A percentile compares a stretch with the other conserved stretches of the same genome.
Evolutionary conservation across 2,329 filamentous ascomycete genomes (phyloP).

Genomic region (Daldinia sp.): DNA sequence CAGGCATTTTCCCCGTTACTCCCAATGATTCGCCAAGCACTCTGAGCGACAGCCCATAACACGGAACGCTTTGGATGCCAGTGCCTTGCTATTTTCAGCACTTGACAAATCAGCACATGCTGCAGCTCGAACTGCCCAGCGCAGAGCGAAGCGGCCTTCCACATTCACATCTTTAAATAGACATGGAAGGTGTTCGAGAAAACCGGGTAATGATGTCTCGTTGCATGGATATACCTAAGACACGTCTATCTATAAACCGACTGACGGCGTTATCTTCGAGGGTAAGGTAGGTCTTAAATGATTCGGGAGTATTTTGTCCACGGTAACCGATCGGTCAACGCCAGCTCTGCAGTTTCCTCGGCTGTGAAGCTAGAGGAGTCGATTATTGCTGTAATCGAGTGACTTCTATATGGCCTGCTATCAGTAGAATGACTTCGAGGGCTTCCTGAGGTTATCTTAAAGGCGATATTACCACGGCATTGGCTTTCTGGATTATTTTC

Average conservation of each 20-base stretch:
- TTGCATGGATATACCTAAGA: slow-evolving; percentile 50
- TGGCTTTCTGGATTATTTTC: slow-evolving; percentile 39
- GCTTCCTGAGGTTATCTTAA: background rate
- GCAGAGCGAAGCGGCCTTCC: slow-evolving; percentile 48
- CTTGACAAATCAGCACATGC: slow-evolving; percentile 48
- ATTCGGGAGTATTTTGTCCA: slow-evolving; percentile 4
- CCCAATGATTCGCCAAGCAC: slow-evolving; percentile 47
- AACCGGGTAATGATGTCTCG: slow-evolving; percentile 49
- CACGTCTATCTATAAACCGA: slow-evolving; percentile 51
- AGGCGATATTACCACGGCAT: background rate
- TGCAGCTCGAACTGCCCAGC: slow-evolving; percentile 51
- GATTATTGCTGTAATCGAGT: background rate
- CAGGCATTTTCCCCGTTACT: slow-evolving; percentile 46
- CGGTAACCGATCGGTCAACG: background rate
- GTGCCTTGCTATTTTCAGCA: slow-evolving; percentile 29
- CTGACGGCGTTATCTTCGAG: slow-evolving; percentile 45
- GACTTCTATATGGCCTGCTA: background rate
- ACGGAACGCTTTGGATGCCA: slow-evolving; percentile 46
- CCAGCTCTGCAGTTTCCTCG: slow-evolving; percentile 3
- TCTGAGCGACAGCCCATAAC: slow-evolving; percentile 48
- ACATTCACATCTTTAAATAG: slow-evolving; percentile 52
- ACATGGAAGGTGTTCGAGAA: slow-evolving; percentile 49
- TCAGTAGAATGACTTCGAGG: slow-evolving; percentile 15
- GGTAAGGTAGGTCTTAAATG: slow-evolving; percentile 13
- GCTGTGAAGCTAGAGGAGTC: slow-evolving; percentile 18